Evolutionary conservation across 805 yeast species (phyloP), one percentile per base, ranked within the genome.

Genomic region (Wickerhamomyces rabaulensis): DNA sequence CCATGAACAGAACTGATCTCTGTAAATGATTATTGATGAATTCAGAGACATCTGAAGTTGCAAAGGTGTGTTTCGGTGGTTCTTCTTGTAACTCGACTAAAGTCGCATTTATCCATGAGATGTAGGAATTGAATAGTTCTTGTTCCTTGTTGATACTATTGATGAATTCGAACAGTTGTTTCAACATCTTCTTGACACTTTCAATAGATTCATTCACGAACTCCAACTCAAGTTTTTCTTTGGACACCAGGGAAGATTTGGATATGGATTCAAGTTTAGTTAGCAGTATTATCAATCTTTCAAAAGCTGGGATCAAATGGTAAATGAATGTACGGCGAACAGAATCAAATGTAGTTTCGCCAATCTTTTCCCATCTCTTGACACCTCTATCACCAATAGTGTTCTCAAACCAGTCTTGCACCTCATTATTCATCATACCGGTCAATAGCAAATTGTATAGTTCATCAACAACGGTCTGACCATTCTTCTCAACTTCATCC

Each of bases 341-440:
- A 40, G 66, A 65, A 39, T 81, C 84, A 55, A 76, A 82, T 13
- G 75, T 67, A 2, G 70, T 62, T 31, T 70, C 72, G 0, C 85
- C 83, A 16, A 73, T 43, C 44, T 71, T 73, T 3, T 66, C 64
- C 76, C 88, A 76, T 52, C 78, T 69, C 50, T 75, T 78, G 17
- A 78, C 60, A 25, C 87, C 87, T 50, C 85, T 67, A 50, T 83
- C 89, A 0, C 87, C 90, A 29, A 85, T 66, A 41, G 80, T 78
- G 53, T 82, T 82, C 20, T 77, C 71, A 57, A 86, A 66, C 80
- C 82, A 85, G 46, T 78, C 80, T 48, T 71, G 73, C 2, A 79
- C 65, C 1, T 69, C 62, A 13, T 66, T 69, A 1, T 79, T 71
- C 48, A 82, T 68, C 43, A 76, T 66, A 2, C 85, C 84, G 0